Evolutionary conservation across 2,329 filamentous ascomycete species (phyloP).

Genomic region (Eutypella sp.): DNA sequence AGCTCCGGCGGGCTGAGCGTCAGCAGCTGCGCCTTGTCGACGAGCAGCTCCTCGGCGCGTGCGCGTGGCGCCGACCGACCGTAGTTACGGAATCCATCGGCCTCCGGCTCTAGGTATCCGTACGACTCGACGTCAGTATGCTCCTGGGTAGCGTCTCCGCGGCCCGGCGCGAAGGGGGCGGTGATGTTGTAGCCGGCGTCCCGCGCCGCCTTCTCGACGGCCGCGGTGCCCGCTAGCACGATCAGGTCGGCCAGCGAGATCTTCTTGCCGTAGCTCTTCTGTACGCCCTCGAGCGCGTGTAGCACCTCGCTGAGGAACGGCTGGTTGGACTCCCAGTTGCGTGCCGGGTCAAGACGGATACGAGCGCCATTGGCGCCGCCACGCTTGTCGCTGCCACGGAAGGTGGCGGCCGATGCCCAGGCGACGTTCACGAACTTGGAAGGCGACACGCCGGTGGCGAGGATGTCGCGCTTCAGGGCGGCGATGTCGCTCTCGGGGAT

Average conservation of each 20-base stretch:
- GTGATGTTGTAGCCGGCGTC: constrained; percentile 41
- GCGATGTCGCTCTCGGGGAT: constrained; percentile 59
- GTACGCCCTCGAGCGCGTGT: constrained; percentile 55
- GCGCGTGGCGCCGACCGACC: constrained; percentile 57
- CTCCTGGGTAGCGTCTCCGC: constrained; percentile 65
- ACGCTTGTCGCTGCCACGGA: constrained; percentile 74
- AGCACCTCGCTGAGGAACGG: constrained; percentile 59
- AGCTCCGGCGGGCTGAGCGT: constrained; percentile 67
- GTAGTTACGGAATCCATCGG: constrained; percentile 80
- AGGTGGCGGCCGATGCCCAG: constrained; percentile 67
- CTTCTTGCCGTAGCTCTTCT: constrained; percentile 66
- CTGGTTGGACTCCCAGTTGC: constrained; percentile 70
- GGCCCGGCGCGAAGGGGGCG: constrained; percentile 70
- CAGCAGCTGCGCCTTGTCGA: constrained; percentile 68
- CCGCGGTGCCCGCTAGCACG: constrained; percentile 66
- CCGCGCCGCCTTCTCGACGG: constrained; percentile 64
- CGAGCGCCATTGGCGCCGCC: constrained; percentile 77
- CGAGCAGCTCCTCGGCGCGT: constrained; percentile 62
- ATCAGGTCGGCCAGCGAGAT: constrained; percentile 76
- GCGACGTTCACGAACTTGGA: constrained; percentile 61
- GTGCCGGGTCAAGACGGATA: constrained; percentile 68
- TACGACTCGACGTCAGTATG: constrained; percentile 65
- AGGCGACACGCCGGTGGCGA: constrained; percentile 55
- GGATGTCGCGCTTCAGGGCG: constrained; percentile 64
- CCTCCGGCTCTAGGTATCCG: constrained; percentile 59